These are phyloP conservation scores for Fusarium sp. DNA, from an alignment of 2,329 filamentous ascomycete species.

Conservation along the genomic window DNA sequence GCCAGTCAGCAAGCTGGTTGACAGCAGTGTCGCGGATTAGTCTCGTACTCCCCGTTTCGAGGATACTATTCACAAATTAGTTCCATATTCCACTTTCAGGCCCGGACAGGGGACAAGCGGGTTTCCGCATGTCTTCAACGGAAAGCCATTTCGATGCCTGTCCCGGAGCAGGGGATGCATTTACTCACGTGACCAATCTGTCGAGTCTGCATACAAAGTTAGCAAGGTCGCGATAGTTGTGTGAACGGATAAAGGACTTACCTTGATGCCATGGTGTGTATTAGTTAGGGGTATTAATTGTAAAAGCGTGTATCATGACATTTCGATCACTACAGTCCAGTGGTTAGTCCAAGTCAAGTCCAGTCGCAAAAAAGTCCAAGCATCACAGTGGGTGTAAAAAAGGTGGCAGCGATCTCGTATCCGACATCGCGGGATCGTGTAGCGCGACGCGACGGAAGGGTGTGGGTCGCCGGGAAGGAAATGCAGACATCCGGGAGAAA, in stretches of 20 bases:
- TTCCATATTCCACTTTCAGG: not conserved
- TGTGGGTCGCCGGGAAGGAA: slow-evolving; percentile 41
- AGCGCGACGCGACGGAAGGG: slow-evolving; percentile 44
- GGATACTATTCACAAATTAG: slow-evolving; percentile 69
- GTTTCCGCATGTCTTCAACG: not conserved
- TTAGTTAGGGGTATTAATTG: slow-evolving; percentile 35
- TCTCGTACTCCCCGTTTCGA: slow-evolving; percentile 96
- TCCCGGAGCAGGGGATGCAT: not conserved
- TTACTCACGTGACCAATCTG: slow-evolving; percentile 85
- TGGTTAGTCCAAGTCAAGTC: slow-evolving; percentile 26
- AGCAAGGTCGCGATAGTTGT: slow-evolving; percentile 4
- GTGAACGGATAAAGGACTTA: slow-evolving; percentile 45
- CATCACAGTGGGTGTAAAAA: slow-evolving; percentile 19
- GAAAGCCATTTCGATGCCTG: not conserved
- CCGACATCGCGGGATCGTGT: slow-evolving; percentile 43
- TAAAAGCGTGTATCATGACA: slow-evolving; percentile 44
- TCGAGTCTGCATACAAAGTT: slow-evolving; percentile 71
- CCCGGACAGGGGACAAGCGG: not conserved
- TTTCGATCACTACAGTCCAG: slow-evolving; percentile 36
- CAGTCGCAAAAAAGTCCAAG: slow-evolving; percentile 1
- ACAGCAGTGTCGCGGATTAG: slow-evolving; percentile 97
- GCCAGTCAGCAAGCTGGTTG: slow-evolving; percentile 95
- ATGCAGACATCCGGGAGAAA: slow-evolving; percentile 43
- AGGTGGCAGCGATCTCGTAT: slow-evolving; percentile 27
- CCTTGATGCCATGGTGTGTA: slow-evolving; percentile 69